Base-by-base conservation (phyloP, 805 yeast species). In the Isabelozyma heimii region DNA sequence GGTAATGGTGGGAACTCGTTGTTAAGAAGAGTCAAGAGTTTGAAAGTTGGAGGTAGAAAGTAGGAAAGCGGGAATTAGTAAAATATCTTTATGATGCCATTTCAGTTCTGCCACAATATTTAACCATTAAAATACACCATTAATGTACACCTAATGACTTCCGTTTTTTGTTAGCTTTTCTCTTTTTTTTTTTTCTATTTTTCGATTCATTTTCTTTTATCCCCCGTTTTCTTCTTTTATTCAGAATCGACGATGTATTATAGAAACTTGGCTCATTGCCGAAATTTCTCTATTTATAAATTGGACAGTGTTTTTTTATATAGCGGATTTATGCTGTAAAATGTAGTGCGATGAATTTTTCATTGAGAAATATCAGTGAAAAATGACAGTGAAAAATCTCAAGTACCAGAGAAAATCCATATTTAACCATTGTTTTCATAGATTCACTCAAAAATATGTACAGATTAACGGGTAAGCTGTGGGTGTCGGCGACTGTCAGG, bases 1-100 rank as follows among this genome's bases (percentile, higher is more conserved):
- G 51, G 57, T 9, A 48, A 48, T 17, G 52, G 59, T 20, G 81
- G 82, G 5, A 80, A 77, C 47, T 84, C 89, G 4, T 75, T 91
- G 52, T 72, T 91, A 61, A 84, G 86, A 61, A 84, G 97, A 64
- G 97, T 91, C 42, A 89, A 87, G 70, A 89, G 96, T 73, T 79
- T 91, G 71, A 89, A 89, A 67, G 96, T 89, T 40, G 83, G 88
- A n/a, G 66, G 77, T 52, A 69, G 65, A 59, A 20, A 17, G 14
- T 72, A 59, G 52, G 46, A 51, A 38, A 9, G 14, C 8, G n/a
- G 35, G n/a, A 30, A 30, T 10, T 6, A 30, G 35, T 30, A 9
- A 10, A 30, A 30, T 30, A 30, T 20, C 4, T 9, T 30, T 30
- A 30, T 30, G 35, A 30, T 30, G 4, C 35, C 35, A 5, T 13